Evolutionary conservation across 805 yeast genomes (phyloP).

Genomic region (Lachancea quebecensis): DNA sequence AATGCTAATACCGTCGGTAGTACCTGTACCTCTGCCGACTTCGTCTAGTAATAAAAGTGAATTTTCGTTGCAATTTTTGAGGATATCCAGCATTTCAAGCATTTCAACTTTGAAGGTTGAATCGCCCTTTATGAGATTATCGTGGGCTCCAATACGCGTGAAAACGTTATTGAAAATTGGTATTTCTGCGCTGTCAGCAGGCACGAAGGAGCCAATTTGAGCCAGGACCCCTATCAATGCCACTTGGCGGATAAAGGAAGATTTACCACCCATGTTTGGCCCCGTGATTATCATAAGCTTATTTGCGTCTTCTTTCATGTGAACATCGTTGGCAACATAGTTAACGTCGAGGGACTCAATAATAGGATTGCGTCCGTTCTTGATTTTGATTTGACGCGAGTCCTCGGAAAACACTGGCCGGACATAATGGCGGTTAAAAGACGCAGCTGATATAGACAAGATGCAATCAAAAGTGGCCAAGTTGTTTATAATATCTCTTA

Average conservation of each 20-base stretch:
- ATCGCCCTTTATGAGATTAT: slow-evolving; percentile 64
- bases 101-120: slow-evolving; percentile 94
- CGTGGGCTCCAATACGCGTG: slow-evolving; percentile 77
- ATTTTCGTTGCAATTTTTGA: slow-evolving; percentile 68
- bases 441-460: slow-evolving; percentile 56
- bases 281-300: slow-evolving; percentile 69
- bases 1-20: slow-evolving; percentile 74
- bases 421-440: slow-evolving; percentile 40
- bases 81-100: slow-evolving; percentile 86
- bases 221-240: slow-evolving; percentile 67
- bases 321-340: slow-evolving; percentile 63
- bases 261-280: slow-evolving; percentile 86
- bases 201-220: slow-evolving; percentile 71
- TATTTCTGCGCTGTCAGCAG: slow-evolving; percentile 52
- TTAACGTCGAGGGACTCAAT: slow-evolving; percentile 42
- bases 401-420: slow-evolving; percentile 46
- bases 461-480: slow-evolving; percentile 61
- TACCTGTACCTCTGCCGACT: slow-evolving; percentile 87
- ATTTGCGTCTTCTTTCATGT: slow-evolving; percentile 39
- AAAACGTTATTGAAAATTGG: slow-evolving; percentile 59
- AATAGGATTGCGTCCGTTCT: slow-evolving; percentile 60
- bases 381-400: slow-evolving; percentile 42
- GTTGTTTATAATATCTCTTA: slow-evolving; percentile 39
- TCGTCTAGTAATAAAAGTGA: slow-evolving; percentile 90
- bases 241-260: slow-evolving; percentile 66